Conservation (phyloP, 2,329 filamentous ascomycete genomes). For the Pseudogymnoascus sp. region DNA sequence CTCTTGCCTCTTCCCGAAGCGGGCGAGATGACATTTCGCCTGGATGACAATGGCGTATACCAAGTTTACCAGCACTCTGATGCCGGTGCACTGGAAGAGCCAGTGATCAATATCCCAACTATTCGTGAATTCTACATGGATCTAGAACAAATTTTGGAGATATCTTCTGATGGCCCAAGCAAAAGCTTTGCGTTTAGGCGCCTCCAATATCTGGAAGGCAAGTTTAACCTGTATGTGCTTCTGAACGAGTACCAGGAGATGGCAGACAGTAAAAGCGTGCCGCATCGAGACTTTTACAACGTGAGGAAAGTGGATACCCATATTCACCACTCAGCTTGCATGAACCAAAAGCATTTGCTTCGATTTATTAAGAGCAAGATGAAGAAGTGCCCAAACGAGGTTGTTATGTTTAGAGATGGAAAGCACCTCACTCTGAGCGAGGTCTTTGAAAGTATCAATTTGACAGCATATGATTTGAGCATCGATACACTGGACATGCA, state of each 20-base stretch:
- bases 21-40: constrained; percentile 64
- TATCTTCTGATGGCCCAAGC: constrained; percentile 91
- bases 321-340: constrained; percentile 97
- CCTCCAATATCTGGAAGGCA: constrained; percentile 90
- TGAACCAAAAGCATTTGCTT: constrained; percentile 98
- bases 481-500: constrained; percentile 99
- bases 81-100: constrained; percentile 53
- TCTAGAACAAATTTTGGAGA: constrained; percentile 72
- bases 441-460: constrained; percentile 94
- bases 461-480: constrained; percentile 94
- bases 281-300: constrained; percentile 98
- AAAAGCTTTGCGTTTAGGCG: constrained; percentile 96
- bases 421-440: constrained; percentile 85
- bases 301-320: constrained; percentile 98
- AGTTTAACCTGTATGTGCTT: constrained; percentile 89
- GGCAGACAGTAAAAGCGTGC: constrained; percentile 94
- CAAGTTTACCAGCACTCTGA: constrained; percentile 75
- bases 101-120: constrained; percentile 78
- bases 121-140: constrained; percentile 95
- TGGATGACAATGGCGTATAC: constrained; percentile 82
- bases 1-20: constrained; percentile 63
- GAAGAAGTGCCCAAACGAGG: constrained; percentile 94
- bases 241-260: constrained; percentile 97
- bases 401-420: constrained; percentile 85
- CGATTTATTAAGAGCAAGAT: constrained; percentile 99